Evolutionary conservation across 768 basidiomycete genomes (phyloP).

Genomic region (Gloeostereum incarnatum): DNA sequence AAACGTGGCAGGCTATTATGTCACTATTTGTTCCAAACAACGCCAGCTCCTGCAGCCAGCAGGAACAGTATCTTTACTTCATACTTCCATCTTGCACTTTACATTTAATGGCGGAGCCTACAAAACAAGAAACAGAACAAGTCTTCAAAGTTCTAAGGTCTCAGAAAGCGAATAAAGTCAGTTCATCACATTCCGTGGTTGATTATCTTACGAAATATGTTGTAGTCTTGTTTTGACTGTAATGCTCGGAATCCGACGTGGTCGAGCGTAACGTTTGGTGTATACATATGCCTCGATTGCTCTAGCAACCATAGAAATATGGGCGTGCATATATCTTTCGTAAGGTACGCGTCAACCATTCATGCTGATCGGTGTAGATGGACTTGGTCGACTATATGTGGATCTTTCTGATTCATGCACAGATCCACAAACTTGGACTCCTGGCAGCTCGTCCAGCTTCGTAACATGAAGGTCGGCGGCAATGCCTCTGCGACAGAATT

Average conservation of each 20-base stretch:
- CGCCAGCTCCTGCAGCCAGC: too few relatives aligned
- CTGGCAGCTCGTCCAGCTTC: conserved; percentile 86
- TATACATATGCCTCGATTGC: conserved; percentile 97
- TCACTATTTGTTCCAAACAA: too few relatives aligned
- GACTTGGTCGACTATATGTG: not conserved
- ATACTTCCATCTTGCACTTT: too few relatives aligned
- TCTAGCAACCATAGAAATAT: conserved; percentile 92
- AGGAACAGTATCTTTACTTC: too few relatives aligned
- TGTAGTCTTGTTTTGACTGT: conserved; percentile 88
- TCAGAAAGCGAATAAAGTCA: conserved; percentile 85
- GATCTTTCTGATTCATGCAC: conserved; percentile 8
- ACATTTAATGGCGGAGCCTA: conserved; percentile 76
- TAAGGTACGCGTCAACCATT: conserved; percentile 50
- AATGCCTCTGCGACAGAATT: conserved; percentile 84
- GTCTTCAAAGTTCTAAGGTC: conserved; percentile 74
- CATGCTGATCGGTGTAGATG: not conserved
- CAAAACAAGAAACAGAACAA: conserved; percentile 81
- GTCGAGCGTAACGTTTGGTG: conserved; percentile 93
- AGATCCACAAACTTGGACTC: conserved; percentile 95
- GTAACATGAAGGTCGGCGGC: conserved; percentile 95
- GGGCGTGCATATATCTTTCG: conserved; percentile 98
- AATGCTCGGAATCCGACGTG: conserved; percentile 94
- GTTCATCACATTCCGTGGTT: conserved; percentile 8
- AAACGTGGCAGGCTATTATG: too few relatives aligned
- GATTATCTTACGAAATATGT: not conserved